Percentiles rank a stretch among this genome's conserved stretches.
These are phyloP conservation scores for Aureobasidium subglaciale DNA, from an alignment of 2,329 filamentous ascomycete genomes.

Conservation along the genomic window DNA sequence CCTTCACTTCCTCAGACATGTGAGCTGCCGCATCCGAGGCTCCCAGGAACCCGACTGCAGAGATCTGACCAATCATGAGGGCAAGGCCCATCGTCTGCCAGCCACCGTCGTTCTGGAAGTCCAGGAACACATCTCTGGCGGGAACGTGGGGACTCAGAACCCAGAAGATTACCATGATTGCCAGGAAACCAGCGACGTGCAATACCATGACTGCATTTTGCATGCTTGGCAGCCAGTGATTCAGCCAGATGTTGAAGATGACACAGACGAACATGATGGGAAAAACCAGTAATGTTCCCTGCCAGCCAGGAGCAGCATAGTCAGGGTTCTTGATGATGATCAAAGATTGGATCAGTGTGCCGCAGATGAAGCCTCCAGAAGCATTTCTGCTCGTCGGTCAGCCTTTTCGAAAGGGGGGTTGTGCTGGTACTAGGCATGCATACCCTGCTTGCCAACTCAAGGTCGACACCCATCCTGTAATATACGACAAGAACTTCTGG, in stretches of 20 bases:
- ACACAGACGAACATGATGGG: slow-evolving; percentile 38
- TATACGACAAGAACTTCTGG: slow-evolving; percentile 39
- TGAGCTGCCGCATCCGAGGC: slow-evolving; percentile 17
- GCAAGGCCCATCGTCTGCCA: slow-evolving; percentile 30
- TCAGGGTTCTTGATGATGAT: slow-evolving; percentile 36
- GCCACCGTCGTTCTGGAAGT: slow-evolving; percentile 33
- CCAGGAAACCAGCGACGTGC: slow-evolving; percentile 33
- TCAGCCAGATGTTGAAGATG: slow-evolving; percentile 34
- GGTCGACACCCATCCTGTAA: slow-evolving; percentile 44
- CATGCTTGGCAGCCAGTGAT: slow-evolving; percentile 29
- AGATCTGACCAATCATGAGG: slow-evolving; percentile 29
- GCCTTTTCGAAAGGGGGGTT: background rate
- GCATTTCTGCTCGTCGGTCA: slow-evolving; percentile 26
- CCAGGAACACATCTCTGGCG: slow-evolving; percentile 29
- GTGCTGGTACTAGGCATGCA: background rate
- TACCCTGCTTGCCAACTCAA: slow-evolving; percentile 44
- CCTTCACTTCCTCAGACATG: slow-evolving; percentile 25
- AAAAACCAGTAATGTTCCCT: slow-evolving; percentile 44
- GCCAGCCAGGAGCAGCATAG: slow-evolving; percentile 39
- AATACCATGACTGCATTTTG: slow-evolving; percentile 34
- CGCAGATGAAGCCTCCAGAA: slow-evolving; percentile 41
- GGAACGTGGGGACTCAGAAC: slow-evolving; percentile 24
- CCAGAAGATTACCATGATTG: slow-evolving; percentile 21
- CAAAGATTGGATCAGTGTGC: slow-evolving; percentile 41
- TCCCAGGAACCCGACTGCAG: slow-evolving; percentile 22